Conservation (phyloP, 228 moss, liverwort and hornwort species). For the Sphagnum fallax region DNA sequence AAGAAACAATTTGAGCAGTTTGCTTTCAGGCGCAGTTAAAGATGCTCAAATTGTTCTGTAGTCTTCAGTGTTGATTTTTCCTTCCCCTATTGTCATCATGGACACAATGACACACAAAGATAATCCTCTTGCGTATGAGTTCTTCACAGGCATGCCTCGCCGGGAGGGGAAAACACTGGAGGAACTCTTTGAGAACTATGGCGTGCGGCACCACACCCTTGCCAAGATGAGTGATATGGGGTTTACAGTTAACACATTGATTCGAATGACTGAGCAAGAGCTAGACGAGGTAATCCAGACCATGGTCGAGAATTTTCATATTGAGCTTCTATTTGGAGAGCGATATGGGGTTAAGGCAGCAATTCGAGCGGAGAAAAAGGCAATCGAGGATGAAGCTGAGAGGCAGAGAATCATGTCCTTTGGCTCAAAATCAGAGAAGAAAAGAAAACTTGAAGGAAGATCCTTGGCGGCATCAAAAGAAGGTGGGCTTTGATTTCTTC, state of each 20-base stretch:
- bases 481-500: no score
- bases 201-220: slow-evolving; percentile 12
- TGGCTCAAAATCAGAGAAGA: slow-evolving; percentile 42
- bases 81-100: not conserved
- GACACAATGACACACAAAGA: slow-evolving; percentile 10
- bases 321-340: slow-evolving; percentile 31
- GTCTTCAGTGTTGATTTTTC: no score
- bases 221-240: slow-evolving; percentile 18
- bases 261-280: slow-evolving; percentile 18
- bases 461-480: slow-evolving; percentile 8
- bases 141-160: slow-evolving; percentile 8
- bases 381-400: slow-evolving; percentile 47
- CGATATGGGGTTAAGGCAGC: slow-evolving; percentile 64
- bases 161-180: slow-evolving; percentile 18
- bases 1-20: no score
- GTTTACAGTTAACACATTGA: slow-evolving; percentile 17
- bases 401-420: slow-evolving; percentile 35
- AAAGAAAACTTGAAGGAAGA: slow-evolving; percentile 41
- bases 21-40: no score
- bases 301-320: slow-evolving; percentile 12
- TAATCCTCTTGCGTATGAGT: slow-evolving; percentile 10
- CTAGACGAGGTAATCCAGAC: slow-evolving; percentile 13
- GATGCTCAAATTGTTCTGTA: no score
- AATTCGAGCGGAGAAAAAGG: slow-evolving; percentile 52
- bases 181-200: slow-evolving; percentile 16